phyloP scores from a whole-genome alignment of 192 early-diverging fungal species.

The Backusella australiensis region DNA sequence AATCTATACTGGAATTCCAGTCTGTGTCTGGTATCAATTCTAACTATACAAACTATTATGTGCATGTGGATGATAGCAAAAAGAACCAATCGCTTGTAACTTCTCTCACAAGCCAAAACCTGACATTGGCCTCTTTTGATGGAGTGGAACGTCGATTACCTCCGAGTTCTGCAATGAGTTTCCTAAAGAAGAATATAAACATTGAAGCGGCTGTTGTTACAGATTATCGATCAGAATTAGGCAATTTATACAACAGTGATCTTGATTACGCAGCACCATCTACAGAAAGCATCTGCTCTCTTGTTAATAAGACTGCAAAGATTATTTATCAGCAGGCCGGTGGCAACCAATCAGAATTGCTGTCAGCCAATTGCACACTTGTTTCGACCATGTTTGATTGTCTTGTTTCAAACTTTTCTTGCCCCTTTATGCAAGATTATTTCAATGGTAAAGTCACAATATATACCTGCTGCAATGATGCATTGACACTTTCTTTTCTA shows the following conservation, averaged over 20 bases:
- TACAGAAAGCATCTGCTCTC: constrained; percentile 46
- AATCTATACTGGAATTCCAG: constrained; percentile 68
- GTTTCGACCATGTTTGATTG: constrained; percentile 57
- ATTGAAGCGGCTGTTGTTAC: constrained; percentile 67
- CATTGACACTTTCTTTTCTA: background rate
- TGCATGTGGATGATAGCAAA: constrained; percentile 41
- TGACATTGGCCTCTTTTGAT: constrained; percentile 46
- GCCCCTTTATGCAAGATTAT: constrained; percentile 47
- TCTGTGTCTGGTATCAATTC: constrained; percentile 46
- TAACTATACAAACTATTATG: constrained; percentile 31
- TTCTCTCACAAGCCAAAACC: constrained; percentile 4
- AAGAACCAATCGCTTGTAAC: constrained; percentile 12
- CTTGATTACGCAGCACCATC: constrained; percentile 26
- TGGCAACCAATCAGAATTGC: constrained; percentile 20
- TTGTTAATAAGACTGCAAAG: constrained; percentile 59
- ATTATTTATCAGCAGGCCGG: constrained; percentile 52
- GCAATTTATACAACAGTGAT: constrained; percentile 57
- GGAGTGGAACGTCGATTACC: constrained; percentile 53
- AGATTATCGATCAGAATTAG: constrained; percentile 58
- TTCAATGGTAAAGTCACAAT: constrained; percentile 39
- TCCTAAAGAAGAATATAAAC: constrained; percentile 53
- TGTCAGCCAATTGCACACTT: constrained; percentile 53
- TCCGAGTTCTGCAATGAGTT: constrained; percentile 70
- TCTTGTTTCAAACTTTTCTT: constrained; percentile 65
- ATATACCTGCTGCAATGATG: background rate